These are phyloP conservation scores for Adansonia madagascariensis DNA, from an alignment of 441 rosid genomes.

Conservation along the genomic window DNA sequence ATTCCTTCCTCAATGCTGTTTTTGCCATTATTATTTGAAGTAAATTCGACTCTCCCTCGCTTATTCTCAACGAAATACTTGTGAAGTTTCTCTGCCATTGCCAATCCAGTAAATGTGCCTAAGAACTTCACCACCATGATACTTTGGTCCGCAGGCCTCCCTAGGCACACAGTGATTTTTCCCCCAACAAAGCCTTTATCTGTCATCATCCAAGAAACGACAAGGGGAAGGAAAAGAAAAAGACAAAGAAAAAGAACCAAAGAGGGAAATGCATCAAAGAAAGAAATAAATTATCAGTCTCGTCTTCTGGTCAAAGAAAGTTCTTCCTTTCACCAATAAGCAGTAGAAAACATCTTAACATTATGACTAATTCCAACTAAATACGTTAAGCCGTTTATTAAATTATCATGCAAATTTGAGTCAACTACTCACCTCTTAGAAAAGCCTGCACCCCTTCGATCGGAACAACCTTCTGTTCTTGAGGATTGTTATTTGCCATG, in stretches of 20 bases:
- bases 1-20: slow-evolving; percentile 17
- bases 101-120: slow-evolving; percentile 61
- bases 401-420: slow-evolving; percentile 14
- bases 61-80: slow-evolving; percentile 44
- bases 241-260: not conserved
- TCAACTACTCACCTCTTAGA: slow-evolving; percentile 49
- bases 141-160: slow-evolving; percentile 68
- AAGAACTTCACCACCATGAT: slow-evolving; percentile 55
- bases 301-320: slow-evolving; percentile 5
- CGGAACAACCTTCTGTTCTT: slow-evolving; percentile 52
- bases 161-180: slow-evolving; percentile 55
- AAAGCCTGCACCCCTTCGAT: slow-evolving; percentile 57
- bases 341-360: not conserved
- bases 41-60: slow-evolving; percentile 54
- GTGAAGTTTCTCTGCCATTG: slow-evolving; percentile 57
- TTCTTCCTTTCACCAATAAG: not conserved
- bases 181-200: slow-evolving; percentile 56
- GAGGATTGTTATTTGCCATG: slow-evolving; percentile 48
- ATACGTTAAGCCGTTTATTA: not conserved
- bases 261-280: not conserved
- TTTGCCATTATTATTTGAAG: slow-evolving; percentile 29
- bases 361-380: not conserved
- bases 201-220: slow-evolving; percentile 27
- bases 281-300: slow-evolving; percentile 16
- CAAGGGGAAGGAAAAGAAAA: not conserved